phyloP scores from a whole-genome alignment of 768 basidiomycete genomes.

The Cystofilobasidium bisporidii region DNA sequence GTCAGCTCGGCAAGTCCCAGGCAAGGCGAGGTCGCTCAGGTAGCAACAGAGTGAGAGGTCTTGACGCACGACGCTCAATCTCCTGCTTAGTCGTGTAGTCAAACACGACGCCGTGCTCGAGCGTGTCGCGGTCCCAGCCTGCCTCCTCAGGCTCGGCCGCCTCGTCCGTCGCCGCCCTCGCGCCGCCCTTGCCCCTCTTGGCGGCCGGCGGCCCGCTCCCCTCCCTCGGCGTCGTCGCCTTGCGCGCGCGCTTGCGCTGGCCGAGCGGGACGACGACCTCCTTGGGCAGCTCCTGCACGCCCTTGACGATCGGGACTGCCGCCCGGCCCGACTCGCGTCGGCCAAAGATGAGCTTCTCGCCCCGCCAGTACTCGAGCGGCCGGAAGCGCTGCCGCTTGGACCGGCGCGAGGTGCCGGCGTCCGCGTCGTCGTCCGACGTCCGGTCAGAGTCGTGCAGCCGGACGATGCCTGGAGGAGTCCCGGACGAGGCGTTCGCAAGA shows the following conservation, averaged over 20 bases:
- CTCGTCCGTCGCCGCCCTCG: constrained; percentile 17
- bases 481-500: no score
- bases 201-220: constrained; percentile 27
- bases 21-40: no score
- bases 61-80: constrained; percentile 57
- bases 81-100: constrained; percentile 57
- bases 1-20: no score
- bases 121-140: constrained; percentile 79
- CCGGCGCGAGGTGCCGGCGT: constrained; percentile 2
- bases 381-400: constrained; percentile 62
- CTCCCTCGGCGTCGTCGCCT: constrained; percentile 8
- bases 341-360: constrained; percentile 77
- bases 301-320: constrained; percentile 51
- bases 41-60: not conserved
- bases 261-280: constrained; percentile 48
- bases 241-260: constrained; percentile 26
- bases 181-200: constrained; percentile 13
- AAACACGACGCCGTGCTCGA: constrained; percentile 55
- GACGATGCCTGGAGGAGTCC: not conserved
- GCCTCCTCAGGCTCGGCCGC: constrained; percentile 42
- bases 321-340: constrained; percentile 47
- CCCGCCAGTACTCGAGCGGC: constrained; percentile 88
- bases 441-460: not conserved
- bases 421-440: constrained; percentile 16
- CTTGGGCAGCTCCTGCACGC: constrained; percentile 53